Percentiles rank a stretch among this genome's conserved stretches.
Conservation (phyloP, 768 basidiomycete species). For the Pluteus cervinus region DNA sequence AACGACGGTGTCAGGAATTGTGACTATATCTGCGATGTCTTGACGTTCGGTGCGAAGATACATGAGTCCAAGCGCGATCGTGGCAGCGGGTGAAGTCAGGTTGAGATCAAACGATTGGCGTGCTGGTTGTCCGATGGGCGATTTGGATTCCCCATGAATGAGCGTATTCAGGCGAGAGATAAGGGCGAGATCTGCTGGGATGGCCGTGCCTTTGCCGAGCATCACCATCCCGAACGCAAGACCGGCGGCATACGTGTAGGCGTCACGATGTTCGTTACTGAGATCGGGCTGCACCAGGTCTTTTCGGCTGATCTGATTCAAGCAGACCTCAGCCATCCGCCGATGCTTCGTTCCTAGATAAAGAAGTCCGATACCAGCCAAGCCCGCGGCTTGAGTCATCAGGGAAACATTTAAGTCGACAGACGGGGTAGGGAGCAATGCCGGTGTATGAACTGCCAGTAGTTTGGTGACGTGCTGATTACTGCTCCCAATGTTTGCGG, state of each 20-base stretch:
- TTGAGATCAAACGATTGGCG: constrained; percentile 71
- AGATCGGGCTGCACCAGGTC: constrained; percentile 79
- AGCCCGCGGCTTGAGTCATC: constrained; percentile 83
- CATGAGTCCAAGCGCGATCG: constrained; percentile 88
- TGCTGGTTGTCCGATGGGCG: constrained; percentile 26
- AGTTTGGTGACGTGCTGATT: constrained; percentile 88
- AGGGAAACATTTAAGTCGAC: constrained; percentile 89
- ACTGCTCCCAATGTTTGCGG: constrained; percentile 80
- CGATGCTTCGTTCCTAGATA: constrained; percentile 86
- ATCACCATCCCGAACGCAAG: constrained; percentile 96
- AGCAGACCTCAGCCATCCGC: constrained; percentile 88
- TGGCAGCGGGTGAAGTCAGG: constrained; percentile 87
- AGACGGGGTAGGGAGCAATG: constrained; percentile 79
- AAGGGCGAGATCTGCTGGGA: constrained; percentile 70
- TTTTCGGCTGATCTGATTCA: constrained; percentile 74
- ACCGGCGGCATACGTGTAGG: constrained; percentile 85
- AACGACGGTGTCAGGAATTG: constrained; percentile 74
- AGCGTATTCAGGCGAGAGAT: constrained; percentile 66
- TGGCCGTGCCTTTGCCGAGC: constrained; percentile 78
- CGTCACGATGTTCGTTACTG: constrained; percentile 85
- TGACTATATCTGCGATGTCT: constrained; percentile 83
- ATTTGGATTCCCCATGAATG: constrained; percentile 65
- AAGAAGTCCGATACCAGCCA: constrained; percentile 83
- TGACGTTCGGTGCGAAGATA: constrained; percentile 79
- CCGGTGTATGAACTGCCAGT: constrained; percentile 89